Base-by-base conservation (phyloP, 2,329 filamentous ascomycete genomes). In the Chaetomium globosum region DNA sequence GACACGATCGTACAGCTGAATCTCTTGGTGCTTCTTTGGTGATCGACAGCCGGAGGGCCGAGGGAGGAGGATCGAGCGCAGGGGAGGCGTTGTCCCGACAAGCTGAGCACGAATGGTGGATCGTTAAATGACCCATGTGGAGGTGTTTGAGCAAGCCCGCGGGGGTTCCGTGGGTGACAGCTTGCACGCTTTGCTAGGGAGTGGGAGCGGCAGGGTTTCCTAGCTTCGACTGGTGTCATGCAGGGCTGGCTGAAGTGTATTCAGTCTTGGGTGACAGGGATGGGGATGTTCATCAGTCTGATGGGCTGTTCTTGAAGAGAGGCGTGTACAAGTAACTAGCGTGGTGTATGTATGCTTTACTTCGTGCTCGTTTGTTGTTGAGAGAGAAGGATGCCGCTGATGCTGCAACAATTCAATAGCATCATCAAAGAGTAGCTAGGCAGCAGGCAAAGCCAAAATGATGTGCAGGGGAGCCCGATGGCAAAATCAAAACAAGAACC, bases 31-130 rank as follows among this genome's bases (percentile, higher is more conserved):
- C 39, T 60, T 63, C 57, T 64, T 59, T 39, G 64, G 53, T 46
- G 67, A 69, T 67, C 63, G 51, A 51, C 57, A 57, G 54, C 63
- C 66, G 57, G 61, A 59, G 53, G 30, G 33, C 63, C 63, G 63
- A 64, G 53, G 52, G 56, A 57, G 48, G 60, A 59, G 48, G 56
- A 51, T 49, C 28, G 46, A n/a, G 49, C 19, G 51, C 51, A 57
- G 56, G 39, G 56, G 30, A 23, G 31, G 43, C 46, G 33, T 55
- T 66, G 28, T 33, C 51, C 48, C 30, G 21, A 30, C 48, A 36
- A 48, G 49, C 49, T 56, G 57, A 19, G 57, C 58, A 46, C 63
- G 19, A 46, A 56, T 28, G 21, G 43, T 61, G 57, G 57, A 56
- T 46, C 57, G 51, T 30, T 53, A 26, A 57, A 16, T 6, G 52